Conservation (phyloP, 306 rosid genomes). For the Quercus alba region DNA sequence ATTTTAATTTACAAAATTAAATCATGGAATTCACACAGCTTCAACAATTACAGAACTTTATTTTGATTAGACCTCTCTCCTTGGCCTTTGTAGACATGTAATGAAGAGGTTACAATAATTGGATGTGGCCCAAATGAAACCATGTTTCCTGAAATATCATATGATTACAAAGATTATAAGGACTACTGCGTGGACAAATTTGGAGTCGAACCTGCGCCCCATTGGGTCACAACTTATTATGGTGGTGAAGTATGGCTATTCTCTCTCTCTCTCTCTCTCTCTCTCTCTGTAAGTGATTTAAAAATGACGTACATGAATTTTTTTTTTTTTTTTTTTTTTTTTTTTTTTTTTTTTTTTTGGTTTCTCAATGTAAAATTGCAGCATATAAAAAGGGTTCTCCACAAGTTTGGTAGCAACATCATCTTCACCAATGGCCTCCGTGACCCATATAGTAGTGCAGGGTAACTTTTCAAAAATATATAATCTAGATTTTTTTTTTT, state of each 20-base stretch:
- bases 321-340: not conserved
- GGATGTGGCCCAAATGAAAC: not conserved
- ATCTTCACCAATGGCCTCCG: slow-evolving; percentile 49
- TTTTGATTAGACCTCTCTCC: not conserved
- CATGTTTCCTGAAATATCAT: slow-evolving; percentile 1
- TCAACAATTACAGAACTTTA: not conserved
- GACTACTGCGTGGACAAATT: slow-evolving; percentile 17
- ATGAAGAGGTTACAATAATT: not conserved
- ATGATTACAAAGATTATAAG: not conserved
- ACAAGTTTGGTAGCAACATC: slow-evolving; percentile 25
- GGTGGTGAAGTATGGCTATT: slow-evolving; percentile 5
- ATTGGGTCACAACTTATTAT: not conserved
- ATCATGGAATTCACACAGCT: not conserved
- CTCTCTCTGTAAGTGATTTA: not conserved
- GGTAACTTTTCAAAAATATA: slow-evolving; percentile 26
- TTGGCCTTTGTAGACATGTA: not conserved
- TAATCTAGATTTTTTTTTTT: no score
- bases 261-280: not conserved
- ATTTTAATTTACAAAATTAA: not conserved
- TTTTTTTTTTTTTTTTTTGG: not conserved
- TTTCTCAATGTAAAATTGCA: slow-evolving; percentile 16
- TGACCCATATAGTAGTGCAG: slow-evolving; percentile 62
- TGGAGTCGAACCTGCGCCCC: slow-evolving; percentile 60
- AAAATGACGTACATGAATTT: not conserved
- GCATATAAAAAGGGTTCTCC: slow-evolving; percentile 47